These are phyloP conservation scores for Plantago ovata DNA, from an alignment of 257 asterid genomes.

Conservation along the genomic window DNA sequence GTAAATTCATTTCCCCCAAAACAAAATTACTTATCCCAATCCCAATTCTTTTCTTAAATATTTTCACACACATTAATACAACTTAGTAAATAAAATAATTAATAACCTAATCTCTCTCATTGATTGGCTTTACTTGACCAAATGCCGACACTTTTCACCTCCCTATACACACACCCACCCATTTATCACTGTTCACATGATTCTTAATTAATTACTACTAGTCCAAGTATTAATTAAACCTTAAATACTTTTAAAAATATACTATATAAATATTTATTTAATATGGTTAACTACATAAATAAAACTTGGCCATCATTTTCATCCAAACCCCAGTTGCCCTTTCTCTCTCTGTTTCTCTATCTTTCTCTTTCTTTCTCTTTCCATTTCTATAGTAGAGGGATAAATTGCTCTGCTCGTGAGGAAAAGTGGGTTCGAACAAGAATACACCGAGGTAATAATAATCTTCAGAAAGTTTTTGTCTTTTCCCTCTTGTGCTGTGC, in stretches of 20 bases:
- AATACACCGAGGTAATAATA: slow-evolving; percentile 18
- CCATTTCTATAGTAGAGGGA: slow-evolving; percentile 19
- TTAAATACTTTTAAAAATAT: not conserved
- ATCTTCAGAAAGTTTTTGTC: no score
- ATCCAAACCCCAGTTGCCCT: slow-evolving; percentile 10
- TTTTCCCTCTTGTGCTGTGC: not conserved
- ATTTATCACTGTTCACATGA: slow-evolving; percentile 14
- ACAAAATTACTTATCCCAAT: not conserved
- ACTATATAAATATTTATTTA: not conserved
- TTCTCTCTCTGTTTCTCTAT: slow-evolving; percentile 22
- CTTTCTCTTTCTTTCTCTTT: not conserved
- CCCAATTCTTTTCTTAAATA: not conserved
- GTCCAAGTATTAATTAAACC: not conserved
- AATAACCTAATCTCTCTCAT: not conserved
- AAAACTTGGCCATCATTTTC: slow-evolving; percentile 27
- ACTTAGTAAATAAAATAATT: slow-evolving; percentile 16
- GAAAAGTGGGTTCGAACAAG: slow-evolving; percentile 16
- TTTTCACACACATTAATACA: slow-evolving; percentile 16
- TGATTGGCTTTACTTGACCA: slow-evolving; percentile 22
- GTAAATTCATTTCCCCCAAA: not conserved
- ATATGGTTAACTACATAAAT: slow-evolving; percentile 7
- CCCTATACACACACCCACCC: slow-evolving; percentile 21
- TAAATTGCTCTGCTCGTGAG: slow-evolving; percentile 19
- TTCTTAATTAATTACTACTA: not conserved
- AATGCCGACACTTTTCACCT: slow-evolving; percentile 41